These are phyloP conservation scores for Diplodia corticola DNA, from an alignment of 2,329 filamentous ascomycete genomes.

Conservation along the genomic window DNA sequence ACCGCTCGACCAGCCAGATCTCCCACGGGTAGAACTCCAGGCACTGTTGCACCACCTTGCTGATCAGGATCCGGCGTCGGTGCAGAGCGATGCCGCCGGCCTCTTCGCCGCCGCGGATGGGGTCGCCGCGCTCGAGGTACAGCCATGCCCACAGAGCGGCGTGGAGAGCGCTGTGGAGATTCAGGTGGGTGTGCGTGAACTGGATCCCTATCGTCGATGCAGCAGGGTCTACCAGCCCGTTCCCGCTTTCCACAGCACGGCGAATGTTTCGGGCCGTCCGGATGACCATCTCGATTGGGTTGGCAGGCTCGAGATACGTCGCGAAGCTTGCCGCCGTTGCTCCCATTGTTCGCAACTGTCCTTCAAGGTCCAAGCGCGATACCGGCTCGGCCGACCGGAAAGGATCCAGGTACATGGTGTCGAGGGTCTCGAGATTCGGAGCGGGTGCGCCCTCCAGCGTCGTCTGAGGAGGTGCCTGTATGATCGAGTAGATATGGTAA, in stretches of 20 bases:
- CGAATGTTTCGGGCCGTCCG: conserved; percentile 81
- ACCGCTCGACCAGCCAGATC: conserved; percentile 67
- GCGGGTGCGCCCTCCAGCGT: conserved; percentile 49
- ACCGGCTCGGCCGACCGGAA: conserved; percentile 72
- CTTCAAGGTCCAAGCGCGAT: conserved; percentile 57
- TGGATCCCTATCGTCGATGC: conserved; percentile 6
- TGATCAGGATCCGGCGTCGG: conserved; percentile 58
- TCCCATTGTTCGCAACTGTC: conserved; percentile 58
- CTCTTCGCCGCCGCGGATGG: conserved; percentile 25
- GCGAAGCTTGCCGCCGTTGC: conserved; percentile 41
- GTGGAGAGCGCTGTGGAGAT: conserved; percentile 66
- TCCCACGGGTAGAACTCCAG: conserved; percentile 70
- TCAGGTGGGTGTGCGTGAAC: conserved; percentile 28
- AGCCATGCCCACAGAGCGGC: conserved; percentile 70
- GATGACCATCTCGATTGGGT: conserved; percentile 67
- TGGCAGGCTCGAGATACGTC: conserved; percentile 64
- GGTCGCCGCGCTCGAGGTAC: conserved; percentile 39
- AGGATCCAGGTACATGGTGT: conserved; percentile 79
- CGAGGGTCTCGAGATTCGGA: conserved; percentile 37
- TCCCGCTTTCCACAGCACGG: conserved; percentile 59
- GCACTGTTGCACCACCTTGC: conserved; percentile 65
- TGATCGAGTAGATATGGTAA: conserved; percentile 79
- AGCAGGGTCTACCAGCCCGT: neutral
- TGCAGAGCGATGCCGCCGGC: conserved; percentile 28
- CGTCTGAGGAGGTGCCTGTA: conserved; percentile 61